phyloP scores from a whole-genome alignment of 352 stramenopile genomes.

The Phytophthora fragariaefolia region DNA sequence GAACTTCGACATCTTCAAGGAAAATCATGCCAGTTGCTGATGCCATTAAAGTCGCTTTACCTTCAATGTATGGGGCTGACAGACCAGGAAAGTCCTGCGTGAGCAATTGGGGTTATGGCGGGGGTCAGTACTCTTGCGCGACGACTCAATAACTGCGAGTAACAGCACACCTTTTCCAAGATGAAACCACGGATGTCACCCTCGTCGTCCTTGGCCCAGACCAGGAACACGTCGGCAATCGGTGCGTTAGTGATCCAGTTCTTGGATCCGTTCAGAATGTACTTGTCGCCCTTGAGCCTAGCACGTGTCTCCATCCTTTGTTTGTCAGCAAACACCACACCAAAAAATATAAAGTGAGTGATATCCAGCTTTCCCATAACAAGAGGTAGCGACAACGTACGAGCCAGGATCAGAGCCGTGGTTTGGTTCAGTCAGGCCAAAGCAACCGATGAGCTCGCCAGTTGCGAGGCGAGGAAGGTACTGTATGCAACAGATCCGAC shows the following conservation, averaged over 20 bases:
- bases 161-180: conserved; percentile 84
- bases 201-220: conserved; percentile 97
- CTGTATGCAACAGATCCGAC: conserved; percentile 36
- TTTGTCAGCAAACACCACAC: neutral
- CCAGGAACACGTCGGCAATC: conserved; percentile 97
- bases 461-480: conserved; percentile 95
- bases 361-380: conserved; percentile 1
- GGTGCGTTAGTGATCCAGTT: conserved; percentile 98
- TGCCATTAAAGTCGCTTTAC: conserved; percentile 96
- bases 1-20: conserved; percentile 96
- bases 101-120: too few relatives aligned
- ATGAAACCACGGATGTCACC: conserved; percentile 96
- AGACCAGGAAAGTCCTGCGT: conserved; percentile 92
- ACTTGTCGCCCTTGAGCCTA: conserved; percentile 88
- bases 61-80: conserved; percentile 95
- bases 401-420: conserved; percentile 96
- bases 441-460: conserved; percentile 97
- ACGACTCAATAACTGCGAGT: neutral
- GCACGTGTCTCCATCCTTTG: conserved; percentile 95
- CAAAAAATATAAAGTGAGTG: conserved; percentile 3
- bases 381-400: conserved; percentile 40
- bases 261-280: conserved; percentile 96
- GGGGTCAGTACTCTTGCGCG: too few relatives aligned
- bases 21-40: conserved; percentile 98
- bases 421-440: conserved; percentile 98